Percentiles rank a stretch among this genome's conserved stretches.
Evolutionary conservation across 768 basidiomycete species (phyloP).

Genomic region (Coprinopsis cinerea): DNA sequence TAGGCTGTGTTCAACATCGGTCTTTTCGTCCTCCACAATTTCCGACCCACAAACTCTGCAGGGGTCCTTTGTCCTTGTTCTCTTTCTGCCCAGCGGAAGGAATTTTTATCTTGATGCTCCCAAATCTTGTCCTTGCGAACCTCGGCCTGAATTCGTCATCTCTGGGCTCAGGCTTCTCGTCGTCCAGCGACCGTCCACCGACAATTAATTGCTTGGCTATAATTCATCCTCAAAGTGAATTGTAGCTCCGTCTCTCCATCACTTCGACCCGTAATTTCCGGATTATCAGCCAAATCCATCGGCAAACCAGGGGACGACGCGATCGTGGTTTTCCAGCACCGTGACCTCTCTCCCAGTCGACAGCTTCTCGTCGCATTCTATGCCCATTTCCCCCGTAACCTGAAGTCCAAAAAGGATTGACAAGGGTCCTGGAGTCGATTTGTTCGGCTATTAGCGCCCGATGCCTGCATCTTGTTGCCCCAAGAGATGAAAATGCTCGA

Average conservation of each 20-base stretch:
- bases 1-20: constrained; percentile 20
- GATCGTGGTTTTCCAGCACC: background rate
- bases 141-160: background rate
- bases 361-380: background rate
- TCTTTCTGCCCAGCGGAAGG: background rate
- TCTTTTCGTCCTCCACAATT: constrained; percentile 16
- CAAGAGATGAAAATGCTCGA: no score
- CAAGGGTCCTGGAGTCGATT: no score
- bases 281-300: background rate
- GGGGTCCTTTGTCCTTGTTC: constrained; percentile 9
- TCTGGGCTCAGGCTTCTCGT: background rate
- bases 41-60: constrained; percentile 13
- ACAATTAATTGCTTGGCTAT: background rate
- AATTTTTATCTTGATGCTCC: background rate
- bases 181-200: background rate
- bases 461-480: no score
- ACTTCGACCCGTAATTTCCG: background rate
- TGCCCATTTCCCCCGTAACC: no score
- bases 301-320: constrained; percentile 7
- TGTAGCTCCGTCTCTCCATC: background rate
- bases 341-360: background rate
- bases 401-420: no score
- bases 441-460: no score
- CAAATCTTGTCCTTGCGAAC: background rate
- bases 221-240: background rate